Percentiles rank a stretch among this genome's conserved stretches.
Evolutionary conservation across 257 asterid genomes (phyloP).

Genomic region (Gentiana dahurica): DNA sequence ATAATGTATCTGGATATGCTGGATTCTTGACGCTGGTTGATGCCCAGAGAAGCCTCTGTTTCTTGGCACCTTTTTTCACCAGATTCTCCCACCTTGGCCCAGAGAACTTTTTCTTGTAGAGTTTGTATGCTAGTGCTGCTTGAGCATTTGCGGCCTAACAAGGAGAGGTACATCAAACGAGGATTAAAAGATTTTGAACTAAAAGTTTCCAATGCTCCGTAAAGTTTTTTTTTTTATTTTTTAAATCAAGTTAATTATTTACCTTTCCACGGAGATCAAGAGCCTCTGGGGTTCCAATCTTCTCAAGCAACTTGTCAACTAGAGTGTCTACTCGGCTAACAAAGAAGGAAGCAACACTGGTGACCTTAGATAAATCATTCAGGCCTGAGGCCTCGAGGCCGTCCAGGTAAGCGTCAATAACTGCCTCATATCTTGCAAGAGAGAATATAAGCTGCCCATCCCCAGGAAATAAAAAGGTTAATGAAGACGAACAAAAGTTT

Average conservation of each 20-base stretch:
- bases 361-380: constrained; percentile 79
- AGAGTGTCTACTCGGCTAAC: constrained; percentile 96
- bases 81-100: constrained; percentile 99
- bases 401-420: constrained; percentile 95
- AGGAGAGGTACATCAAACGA: constrained; percentile 2
- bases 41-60: constrained; percentile 98
- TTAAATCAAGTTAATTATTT: constrained; percentile 4
- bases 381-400: constrained; percentile 99
- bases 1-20: constrained; percentile 88
- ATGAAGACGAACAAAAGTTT: neutral
- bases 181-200: constrained; percentile 2
- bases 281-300: constrained; percentile 89
- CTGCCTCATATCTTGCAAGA: constrained; percentile 91
- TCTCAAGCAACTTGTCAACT: constrained; percentile 95
- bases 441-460: constrained; percentile 88
- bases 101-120: constrained; percentile 92
- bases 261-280: constrained; percentile 98
- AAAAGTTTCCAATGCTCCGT: neutral
- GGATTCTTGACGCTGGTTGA: constrained; percentile 99
- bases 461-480: constrained; percentile 15
- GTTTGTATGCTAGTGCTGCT: constrained; percentile 88
- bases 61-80: constrained; percentile 98
- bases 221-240: neutral
- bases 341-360: constrained; percentile 96
- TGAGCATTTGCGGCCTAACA: constrained; percentile 98